Conservation (phyloP, 2,329 filamentous ascomycete species). For the Zymoseptoria passerinii region DNA sequence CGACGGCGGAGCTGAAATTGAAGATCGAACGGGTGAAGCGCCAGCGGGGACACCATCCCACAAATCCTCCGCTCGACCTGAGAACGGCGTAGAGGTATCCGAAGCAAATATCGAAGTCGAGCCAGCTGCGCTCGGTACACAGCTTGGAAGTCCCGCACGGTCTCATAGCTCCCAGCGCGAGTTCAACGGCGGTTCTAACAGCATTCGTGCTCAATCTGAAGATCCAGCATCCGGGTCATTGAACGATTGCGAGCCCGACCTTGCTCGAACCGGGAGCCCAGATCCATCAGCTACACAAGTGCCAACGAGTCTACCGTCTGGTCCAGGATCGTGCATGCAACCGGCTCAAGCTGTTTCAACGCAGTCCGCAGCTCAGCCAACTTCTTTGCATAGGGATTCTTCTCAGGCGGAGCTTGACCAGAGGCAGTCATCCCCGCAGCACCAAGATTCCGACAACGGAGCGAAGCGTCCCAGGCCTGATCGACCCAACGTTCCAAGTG, state of each 20-base stretch:
- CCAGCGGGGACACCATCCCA: not conserved
- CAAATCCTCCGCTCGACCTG: not conserved
- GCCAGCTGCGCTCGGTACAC: not conserved
- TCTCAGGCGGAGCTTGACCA: not conserved
- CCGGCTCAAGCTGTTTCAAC: not conserved
- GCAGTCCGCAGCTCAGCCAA: not conserved
- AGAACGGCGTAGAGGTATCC: not conserved
- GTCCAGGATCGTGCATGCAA: not conserved
- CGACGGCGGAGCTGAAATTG: not conserved
- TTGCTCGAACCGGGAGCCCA: not conserved
- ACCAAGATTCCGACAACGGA: not conserved
- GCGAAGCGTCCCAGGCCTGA: not conserved
- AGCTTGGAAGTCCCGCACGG: not conserved
- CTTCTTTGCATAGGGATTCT: not conserved
- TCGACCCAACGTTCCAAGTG: not conserved
- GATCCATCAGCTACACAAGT: not conserved
- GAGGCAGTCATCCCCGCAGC: not conserved
- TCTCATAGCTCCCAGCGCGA: not conserved
- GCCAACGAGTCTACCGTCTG: not conserved
- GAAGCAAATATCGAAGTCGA: not conserved
- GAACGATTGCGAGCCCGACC: not conserved
- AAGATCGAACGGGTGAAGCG: not conserved
- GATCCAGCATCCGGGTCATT: not conserved
- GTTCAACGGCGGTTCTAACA: not conserved
- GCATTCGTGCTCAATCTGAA: not conserved